Percentiles rank a stretch among this genome's conserved stretches.
phyloP scores from a whole-genome alignment of 23 red algal species.

The Cyanidium caldarium region DNA sequence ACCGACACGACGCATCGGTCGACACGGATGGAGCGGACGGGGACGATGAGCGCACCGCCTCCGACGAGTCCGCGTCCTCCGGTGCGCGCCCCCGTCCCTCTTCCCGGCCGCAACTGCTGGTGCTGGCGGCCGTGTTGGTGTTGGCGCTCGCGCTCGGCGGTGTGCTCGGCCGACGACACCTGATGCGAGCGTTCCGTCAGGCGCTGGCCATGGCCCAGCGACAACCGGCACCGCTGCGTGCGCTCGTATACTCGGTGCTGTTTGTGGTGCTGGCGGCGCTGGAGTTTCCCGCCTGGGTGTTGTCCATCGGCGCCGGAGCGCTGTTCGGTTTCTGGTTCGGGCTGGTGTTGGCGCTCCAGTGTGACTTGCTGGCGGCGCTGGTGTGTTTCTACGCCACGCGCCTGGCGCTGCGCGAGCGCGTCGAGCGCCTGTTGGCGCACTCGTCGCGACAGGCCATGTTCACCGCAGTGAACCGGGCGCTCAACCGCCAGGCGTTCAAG shows the following conservation, averaged over 20 bases:
- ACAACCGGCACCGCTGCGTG: neutral
- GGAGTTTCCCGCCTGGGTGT: slow-evolving; percentile 1
- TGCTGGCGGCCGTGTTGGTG: neutral
- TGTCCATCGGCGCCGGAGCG: neutral
- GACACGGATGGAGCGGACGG: too few relatives aligned
- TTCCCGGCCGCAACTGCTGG: neutral
- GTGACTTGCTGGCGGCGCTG: neutral
- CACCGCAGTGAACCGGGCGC: neutral
- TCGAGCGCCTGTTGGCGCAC: neutral
- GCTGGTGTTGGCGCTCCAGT: neutral
- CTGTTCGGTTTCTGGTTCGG: neutral
- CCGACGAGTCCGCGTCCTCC: too few relatives aligned
- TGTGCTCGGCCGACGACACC: neutral
- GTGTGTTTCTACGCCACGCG: neutral
- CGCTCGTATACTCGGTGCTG: neutral
- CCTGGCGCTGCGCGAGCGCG: neutral
- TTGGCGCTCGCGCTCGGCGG: neutral
- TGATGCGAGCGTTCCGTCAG: neutral
- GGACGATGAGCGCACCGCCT: too few relatives aligned
- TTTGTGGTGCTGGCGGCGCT: neutral
- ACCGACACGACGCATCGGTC: too few relatives aligned
- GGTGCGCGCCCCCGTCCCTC: too few relatives aligned
- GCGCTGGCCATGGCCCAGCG: neutral
- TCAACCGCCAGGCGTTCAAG: neutral
- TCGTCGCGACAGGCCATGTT: neutral